Conservation (phyloP, 148 eudicot genomes). For the Talinum fruticosum region DNA sequence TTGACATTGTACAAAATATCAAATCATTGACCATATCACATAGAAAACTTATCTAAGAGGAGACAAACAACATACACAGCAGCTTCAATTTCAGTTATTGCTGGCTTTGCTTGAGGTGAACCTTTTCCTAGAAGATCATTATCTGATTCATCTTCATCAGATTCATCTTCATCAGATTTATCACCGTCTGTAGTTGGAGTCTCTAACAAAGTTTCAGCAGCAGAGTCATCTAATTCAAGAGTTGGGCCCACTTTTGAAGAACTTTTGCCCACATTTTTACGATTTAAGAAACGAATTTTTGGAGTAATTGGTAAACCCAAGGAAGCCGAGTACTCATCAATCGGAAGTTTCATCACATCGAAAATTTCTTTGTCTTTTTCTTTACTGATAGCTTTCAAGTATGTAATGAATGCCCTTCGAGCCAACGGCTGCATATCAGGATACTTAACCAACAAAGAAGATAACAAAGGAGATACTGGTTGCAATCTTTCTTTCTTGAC, state of each 20-base stretch:
- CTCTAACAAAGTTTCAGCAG: conserved; percentile 32
- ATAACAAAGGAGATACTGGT: conserved; percentile 62
- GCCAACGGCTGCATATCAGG: conserved; percentile 61
- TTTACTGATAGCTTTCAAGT: conserved; percentile 60
- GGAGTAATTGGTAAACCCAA: conserved; percentile 91
- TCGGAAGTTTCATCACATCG: conserved; percentile 67
- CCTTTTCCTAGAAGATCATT: conserved; percentile 43
- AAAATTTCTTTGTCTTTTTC: conserved; percentile 79
- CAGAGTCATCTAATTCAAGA: conserved; percentile 34
- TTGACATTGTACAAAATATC: too few species aligned
- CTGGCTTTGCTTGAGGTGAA: conserved; percentile 32
- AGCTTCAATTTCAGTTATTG: conserved; percentile 35
- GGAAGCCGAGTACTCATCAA: conserved; percentile 80
- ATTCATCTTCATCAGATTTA: conserved; percentile 18
- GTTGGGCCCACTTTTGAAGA: conserved; percentile 26
- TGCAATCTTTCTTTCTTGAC: conserved; percentile 59
- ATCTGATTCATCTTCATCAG: conserved; percentile 23
- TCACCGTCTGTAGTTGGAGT: conserved; percentile 15
- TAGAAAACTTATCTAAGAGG: background rate
- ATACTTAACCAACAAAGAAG: conserved; percentile 61
- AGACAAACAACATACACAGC: conserved; percentile 41
- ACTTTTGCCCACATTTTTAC: conserved; percentile 41
- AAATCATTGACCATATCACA: too few species aligned
- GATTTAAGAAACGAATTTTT: conserved; percentile 57
- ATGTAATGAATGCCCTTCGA: conserved; percentile 78